Base-by-base conservation (phyloP, 495 filamentous ascomycete genomes). In the Astrocystis sublimbata region DNA sequence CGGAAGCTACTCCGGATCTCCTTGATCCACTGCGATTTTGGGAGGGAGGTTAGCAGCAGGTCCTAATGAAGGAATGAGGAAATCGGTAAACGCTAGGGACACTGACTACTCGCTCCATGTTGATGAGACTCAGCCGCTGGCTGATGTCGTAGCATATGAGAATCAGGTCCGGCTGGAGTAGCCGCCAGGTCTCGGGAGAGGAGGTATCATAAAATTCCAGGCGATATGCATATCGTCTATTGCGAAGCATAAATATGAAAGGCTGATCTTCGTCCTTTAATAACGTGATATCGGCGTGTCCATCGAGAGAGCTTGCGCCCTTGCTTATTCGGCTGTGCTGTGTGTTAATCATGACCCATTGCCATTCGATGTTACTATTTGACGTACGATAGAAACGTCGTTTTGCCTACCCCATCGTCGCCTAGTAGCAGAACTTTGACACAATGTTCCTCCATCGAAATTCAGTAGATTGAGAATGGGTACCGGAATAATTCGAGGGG, bases 331-430 rank as follows among this genome's bases (percentile, higher is more conserved):
- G 73, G 33, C 83, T 62, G 60, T 24, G 7, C 7, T 45, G 17
- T 19, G 23, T 61, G 58, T 61, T 53, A 61, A 36, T 52, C 15
- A 6, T 51, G 23, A 6, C 10, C 38, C 1, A 2, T 41, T 19
- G 28, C n/a, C 13, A 6, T 49, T 28, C 15, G 31, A 8, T 17
- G 1, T 13, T 30, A 33, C 4, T 12, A 50, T 49, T 55, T 3
- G 60, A 87, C 90, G 74, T 75, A 96, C 92, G 91, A 92, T 70
- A 97, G 73, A 70, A 97, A 94, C 13, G 89, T 93, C 10, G 90
- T 89, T 73, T 96, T 97, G 30, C 92, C 92, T 67, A 90, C 90
- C 67, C 83, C 84, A 47, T 85, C 73, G 69, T 97, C 92, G 60
- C 92, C 92, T 5, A 97, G 78, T 0, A 97, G 79, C 15, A 97